phyloP scores from a whole-genome alignment of 352 stramenopile species.

The Blastocystis sp. region DNA sequence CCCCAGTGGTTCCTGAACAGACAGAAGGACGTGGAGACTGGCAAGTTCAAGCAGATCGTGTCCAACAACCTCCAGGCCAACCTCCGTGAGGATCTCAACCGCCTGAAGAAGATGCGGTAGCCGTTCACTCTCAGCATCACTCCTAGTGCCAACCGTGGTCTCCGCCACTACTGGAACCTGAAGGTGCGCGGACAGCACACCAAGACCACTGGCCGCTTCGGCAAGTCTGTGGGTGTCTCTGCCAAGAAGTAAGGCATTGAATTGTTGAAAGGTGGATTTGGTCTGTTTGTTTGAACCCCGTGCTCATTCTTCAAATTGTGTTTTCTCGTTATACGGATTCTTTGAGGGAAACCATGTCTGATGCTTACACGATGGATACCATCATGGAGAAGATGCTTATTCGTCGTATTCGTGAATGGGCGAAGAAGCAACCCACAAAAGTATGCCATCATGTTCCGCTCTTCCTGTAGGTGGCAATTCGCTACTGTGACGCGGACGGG shows the following conservation, averaged over 20 bases:
- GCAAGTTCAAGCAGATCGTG: no score
- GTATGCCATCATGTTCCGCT: constrained; percentile 1
- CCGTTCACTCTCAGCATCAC: background rate
- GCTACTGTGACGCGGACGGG: background rate
- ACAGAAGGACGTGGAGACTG: no score
- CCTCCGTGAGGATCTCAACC: no score
- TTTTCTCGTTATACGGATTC: background rate
- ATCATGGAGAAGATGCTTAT: background rate
- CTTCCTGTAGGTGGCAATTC: background rate
- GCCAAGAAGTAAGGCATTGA: constrained; percentile 57
- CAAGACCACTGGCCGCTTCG: constrained; percentile 91
- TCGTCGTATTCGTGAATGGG: constrained; percentile 6
- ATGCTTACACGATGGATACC: background rate
- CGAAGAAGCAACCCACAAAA: constrained; percentile 24
- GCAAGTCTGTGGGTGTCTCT: constrained; percentile 70
- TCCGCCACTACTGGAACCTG: constrained; percentile 96
- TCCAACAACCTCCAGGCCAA: no score
- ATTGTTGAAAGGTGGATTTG: constrained; percentile 50
- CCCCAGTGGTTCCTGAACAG: no score
- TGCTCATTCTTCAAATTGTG: background rate
- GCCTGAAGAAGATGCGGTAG: background rate
- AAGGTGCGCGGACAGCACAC: constrained; percentile 99
- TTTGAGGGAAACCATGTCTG: background rate
- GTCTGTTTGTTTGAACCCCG: background rate
- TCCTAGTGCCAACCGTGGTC: no score